Percentiles rank a stretch among this genome's conserved stretches.
These are phyloP conservation scores for Udeniomyces megalosporus DNA, from an alignment of 768 basidiomycete species.

Conservation along the genomic window DNA sequence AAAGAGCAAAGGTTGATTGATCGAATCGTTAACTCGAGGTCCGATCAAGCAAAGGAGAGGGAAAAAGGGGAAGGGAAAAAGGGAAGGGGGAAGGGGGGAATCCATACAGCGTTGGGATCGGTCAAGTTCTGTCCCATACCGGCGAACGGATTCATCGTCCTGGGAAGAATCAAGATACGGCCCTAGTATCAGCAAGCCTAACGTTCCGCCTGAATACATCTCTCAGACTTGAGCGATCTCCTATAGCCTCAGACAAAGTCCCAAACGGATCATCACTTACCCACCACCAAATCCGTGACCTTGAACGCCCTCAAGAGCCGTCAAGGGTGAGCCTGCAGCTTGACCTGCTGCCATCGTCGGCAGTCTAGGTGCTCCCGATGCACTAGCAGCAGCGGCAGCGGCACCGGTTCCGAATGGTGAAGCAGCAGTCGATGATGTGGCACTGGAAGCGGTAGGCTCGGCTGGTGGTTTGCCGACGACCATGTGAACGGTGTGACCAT, in stretches of 20 bases:
- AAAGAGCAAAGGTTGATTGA: too few relatives aligned
- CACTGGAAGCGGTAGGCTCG: conserved; percentile 5
- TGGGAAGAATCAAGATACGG: conserved; percentile 13
- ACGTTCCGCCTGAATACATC: not conserved
- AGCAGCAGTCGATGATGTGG: conserved; percentile 30
- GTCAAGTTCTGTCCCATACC: conserved; percentile 72
- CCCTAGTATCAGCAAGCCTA: not conserved
- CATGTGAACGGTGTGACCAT: conserved; percentile 79
- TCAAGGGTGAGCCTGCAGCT: conserved; percentile 60
- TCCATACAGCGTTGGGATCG: conserved; percentile 78
- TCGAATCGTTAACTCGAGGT: too few relatives aligned
- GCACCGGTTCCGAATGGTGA: conserved; percentile 27
- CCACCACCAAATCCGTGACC: conserved; percentile 45
- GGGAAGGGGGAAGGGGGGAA: not conserved
- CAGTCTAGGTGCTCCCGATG: conserved; percentile 43
- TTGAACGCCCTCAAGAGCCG: conserved; percentile 58
- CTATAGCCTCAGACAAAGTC: too few relatives aligned
- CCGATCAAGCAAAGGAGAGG: too few relatives aligned
- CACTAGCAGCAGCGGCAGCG: conserved; percentile 24
- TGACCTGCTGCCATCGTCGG: conserved; percentile 85
- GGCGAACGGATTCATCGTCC: conserved; percentile 63
- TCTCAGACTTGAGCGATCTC: too few relatives aligned
- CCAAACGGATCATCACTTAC: not conserved
- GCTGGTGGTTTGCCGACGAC: conserved; percentile 41
- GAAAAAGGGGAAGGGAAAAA: not conserved